Conservation (phyloP, 2,329 filamentous ascomycete genomes). For the Phialophora chinensis region DNA sequence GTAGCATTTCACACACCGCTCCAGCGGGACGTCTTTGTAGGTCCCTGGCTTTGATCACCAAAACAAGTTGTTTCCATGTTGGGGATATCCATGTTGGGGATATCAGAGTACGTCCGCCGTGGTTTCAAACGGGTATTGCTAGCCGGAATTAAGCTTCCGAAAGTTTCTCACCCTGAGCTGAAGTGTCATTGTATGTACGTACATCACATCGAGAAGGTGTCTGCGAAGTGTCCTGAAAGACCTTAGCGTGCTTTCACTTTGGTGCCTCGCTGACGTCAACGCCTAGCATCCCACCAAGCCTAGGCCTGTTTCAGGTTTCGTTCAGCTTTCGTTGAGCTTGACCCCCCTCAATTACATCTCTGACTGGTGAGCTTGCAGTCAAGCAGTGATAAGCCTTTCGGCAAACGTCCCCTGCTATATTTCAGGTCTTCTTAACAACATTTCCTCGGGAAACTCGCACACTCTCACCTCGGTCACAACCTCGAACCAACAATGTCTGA, state of each 20-base stretch:
- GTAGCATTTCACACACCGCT: too few species aligned
- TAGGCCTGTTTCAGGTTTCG: not conserved
- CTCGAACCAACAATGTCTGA: slow-evolving; percentile 30
- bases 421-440: not conserved
- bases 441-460: not conserved
- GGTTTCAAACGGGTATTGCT: not conserved
- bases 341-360: not conserved
- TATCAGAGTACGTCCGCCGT: not conserved
- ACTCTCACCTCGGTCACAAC: slow-evolving; percentile 1
- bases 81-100: too few species aligned
- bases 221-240: not conserved
- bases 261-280: slow-evolving; percentile 1
- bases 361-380: not conserved
- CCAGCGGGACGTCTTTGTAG: too few species aligned
- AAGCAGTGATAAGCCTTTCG: slow-evolving; percentile 2
- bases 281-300: not conserved
- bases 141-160: not conserved
- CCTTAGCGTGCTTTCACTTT: not conserved
- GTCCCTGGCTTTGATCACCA: too few species aligned
- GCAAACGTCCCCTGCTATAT: not conserved
- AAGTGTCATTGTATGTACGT: too few species aligned
- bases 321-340: not conserved
- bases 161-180: too few species aligned
- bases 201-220: not conserved
- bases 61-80: too few species aligned